Base-by-base conservation (phyloP, 495 filamentous ascomycete genomes). In the Penicillium canariense region DNA sequence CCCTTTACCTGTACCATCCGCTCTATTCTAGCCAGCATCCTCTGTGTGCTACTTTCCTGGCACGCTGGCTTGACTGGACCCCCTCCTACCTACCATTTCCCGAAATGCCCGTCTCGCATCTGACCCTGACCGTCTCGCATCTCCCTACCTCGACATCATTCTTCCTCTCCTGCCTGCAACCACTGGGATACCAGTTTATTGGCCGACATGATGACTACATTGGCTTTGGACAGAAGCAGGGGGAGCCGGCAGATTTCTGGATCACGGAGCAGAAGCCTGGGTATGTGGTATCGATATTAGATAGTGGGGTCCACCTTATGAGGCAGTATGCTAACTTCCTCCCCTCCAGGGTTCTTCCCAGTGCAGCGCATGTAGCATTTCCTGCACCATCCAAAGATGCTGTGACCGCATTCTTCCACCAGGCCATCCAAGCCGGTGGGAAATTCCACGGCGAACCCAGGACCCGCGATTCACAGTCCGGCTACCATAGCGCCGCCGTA, bases 91-190 rank as follows among this genome's bases (percentile, higher is more conserved):
- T 38, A 28, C 46, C n/a, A n/a, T n/a, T 50, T 34, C 48, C 34
- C 54, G 57, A 56, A 30, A 85, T 85, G 83, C 80, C 81, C 53
- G 67, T 84, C 54, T 81, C 82, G 23, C 77, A 84, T 59, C 70
- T 85, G 54, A 79, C 77, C 54, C 71, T 86, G 39, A 83, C 79
- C 20, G 90, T 93, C 62, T 85, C 83, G 40, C 83, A 92, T 65
- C 85, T 94, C 34, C 84, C 89, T 7, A 84, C 84, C 17, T 86
- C 89, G 7, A 85, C 83, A 38, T 92, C 87, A 1, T 93, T 92
- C 75, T 96, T 88, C 69, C 81, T 91, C 4, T 80, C 86, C 54
- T 80, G 90, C 59, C 74, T 86, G 40, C 84, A 88, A 55, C 88
- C 90, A 0, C 75, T 95, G 17, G 88, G 87, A 18, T 84, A 94